These are phyloP conservation scores for Penicillium sp. DNA, from an alignment of 2,329 filamentous ascomycete genomes.

Conservation along the genomic window DNA sequence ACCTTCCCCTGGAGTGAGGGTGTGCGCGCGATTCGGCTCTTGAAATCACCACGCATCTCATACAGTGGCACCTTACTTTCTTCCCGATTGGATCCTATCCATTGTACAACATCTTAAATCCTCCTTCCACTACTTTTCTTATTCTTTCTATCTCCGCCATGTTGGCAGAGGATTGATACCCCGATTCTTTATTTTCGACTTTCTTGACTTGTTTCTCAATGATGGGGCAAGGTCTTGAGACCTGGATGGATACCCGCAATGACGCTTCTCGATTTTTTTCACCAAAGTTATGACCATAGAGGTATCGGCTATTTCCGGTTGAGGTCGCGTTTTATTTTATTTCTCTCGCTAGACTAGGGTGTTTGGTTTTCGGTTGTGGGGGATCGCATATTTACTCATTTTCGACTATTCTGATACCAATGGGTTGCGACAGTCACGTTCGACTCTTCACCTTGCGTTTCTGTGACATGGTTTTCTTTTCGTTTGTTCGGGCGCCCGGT, in stretches of 20 bases:
- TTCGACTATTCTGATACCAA: slow-evolving; percentile 29
- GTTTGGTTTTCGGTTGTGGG: slow-evolving; percentile 34
- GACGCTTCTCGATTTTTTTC: slow-evolving; percentile 26
- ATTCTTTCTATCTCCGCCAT: slow-evolving; percentile 29
- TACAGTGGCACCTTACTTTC: slow-evolving; percentile 21
- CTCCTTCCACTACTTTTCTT: slow-evolving; percentile 28
- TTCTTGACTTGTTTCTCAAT: slow-evolving; percentile 25
- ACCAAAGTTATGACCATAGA: slow-evolving; percentile 46
- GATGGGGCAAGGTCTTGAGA: slow-evolving; percentile 27
- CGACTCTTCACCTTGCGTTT: slow-evolving; percentile 22
- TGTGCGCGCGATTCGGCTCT: slow-evolving; percentile 12
- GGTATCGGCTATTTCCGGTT: slow-evolving; percentile 41
- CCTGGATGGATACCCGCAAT: slow-evolving; percentile 24
- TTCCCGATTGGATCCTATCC: slow-evolving; percentile 27
- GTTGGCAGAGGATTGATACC: slow-evolving; percentile 35
- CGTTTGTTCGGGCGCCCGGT: slow-evolving; percentile 8
- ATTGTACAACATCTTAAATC: slow-evolving; percentile 42
- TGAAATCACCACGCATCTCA: slow-evolving; percentile 17
- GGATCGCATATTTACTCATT: slow-evolving; percentile 21
- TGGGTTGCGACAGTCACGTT: slow-evolving; percentile 24
- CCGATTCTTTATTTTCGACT: slow-evolving; percentile 25
- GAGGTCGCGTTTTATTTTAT: slow-evolving; percentile 33
- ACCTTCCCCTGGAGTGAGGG: slow-evolving; percentile 9
- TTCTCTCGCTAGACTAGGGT: slow-evolving; percentile 46
- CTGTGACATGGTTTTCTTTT: slow-evolving; percentile 19